Conservation (phyloP, 2,329 filamentous ascomycete species). For the Hortaea sp. region DNA sequence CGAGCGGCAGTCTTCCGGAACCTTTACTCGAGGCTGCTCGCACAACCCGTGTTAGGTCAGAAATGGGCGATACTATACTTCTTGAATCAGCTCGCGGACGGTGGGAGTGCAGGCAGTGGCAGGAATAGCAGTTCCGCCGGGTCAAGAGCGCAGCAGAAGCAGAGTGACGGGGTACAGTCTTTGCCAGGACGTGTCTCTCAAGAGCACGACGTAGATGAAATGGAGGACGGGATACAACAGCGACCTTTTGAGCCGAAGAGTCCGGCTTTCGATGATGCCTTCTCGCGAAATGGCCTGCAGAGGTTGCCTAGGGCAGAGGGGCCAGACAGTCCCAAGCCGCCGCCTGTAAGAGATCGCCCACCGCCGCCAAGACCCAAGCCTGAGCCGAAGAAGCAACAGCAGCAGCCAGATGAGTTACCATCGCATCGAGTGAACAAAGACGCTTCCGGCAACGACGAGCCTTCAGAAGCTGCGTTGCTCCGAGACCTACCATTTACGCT, state of each 20-base stretch:
- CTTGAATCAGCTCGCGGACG: constrained; percentile 69
- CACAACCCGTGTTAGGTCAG: constrained; percentile 83
- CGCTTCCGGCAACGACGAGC: constrained; percentile 6
- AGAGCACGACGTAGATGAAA: constrained; percentile 3
- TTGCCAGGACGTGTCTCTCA: background rate
- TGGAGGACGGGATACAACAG: background rate
- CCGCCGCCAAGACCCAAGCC: constrained; percentile 12
- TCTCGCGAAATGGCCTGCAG: constrained; percentile 35
- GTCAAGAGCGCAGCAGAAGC: background rate
- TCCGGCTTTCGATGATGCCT: constrained; percentile 35
- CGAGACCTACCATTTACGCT: constrained; percentile 81
- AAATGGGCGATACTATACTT: constrained; percentile 97
- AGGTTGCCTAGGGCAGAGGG: constrained; percentile 24
- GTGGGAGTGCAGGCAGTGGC: constrained; percentile 2
- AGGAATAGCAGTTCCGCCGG: background rate
- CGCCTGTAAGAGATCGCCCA: constrained; percentile 13
- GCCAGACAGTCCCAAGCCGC: constrained; percentile 14
- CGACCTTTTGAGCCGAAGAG: constrained; percentile 7
- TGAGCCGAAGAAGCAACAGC: constrained; percentile 1
- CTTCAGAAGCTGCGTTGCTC: constrained; percentile 36
- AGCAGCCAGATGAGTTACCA: background rate
- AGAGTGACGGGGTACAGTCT: constrained; percentile 1
- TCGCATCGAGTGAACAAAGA: constrained; percentile 2
- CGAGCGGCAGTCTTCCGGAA: constrained; percentile 80
- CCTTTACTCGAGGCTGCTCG: constrained; percentile 77